phyloP scores from a whole-genome alignment of 352 stramenopile genomes.

The Globisporangium cylindrosporum region DNA sequence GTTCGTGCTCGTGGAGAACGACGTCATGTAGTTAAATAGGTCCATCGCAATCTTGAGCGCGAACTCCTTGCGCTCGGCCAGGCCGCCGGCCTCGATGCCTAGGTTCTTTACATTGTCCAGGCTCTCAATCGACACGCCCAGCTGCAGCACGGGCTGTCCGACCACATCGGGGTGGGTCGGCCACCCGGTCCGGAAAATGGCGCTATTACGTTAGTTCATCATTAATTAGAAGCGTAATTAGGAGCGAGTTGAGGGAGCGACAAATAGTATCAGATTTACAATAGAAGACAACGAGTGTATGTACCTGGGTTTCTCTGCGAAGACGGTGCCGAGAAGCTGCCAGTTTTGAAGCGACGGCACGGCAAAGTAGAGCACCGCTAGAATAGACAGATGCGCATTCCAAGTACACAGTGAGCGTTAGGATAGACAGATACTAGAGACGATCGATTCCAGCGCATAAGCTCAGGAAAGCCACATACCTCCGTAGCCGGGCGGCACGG shows the following conservation, averaged over 20 bases:
- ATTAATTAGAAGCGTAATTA: too few relatives aligned
- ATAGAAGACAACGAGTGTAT: too few relatives aligned
- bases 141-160: neutral
- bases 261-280: too few relatives aligned
- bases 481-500: conserved; percentile 23
- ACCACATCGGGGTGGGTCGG: neutral
- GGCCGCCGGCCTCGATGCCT: conserved; percentile 60
- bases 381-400: neutral
- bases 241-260: too few relatives aligned
- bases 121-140: neutral
- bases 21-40: conserved; percentile 92
- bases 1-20: conserved; percentile 75
- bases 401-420: neutral
- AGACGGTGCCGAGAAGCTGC: conserved; percentile 69
- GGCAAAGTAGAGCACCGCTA: conserved; percentile 71
- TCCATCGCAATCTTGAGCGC: conserved; percentile 91
- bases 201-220: neutral
- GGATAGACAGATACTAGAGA: neutral
- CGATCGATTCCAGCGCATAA: neutral
- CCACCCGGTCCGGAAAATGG: neutral
- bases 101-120: conserved; percentile 76
- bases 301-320: conserved; percentile 51
- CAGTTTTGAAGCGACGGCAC: conserved; percentile 67
- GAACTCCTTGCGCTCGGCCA: conserved; percentile 73
- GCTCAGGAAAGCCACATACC: neutral